Evolutionary conservation across 257 asterid genomes (phyloP).

Genomic region (Solanum chiquidenum): DNA sequence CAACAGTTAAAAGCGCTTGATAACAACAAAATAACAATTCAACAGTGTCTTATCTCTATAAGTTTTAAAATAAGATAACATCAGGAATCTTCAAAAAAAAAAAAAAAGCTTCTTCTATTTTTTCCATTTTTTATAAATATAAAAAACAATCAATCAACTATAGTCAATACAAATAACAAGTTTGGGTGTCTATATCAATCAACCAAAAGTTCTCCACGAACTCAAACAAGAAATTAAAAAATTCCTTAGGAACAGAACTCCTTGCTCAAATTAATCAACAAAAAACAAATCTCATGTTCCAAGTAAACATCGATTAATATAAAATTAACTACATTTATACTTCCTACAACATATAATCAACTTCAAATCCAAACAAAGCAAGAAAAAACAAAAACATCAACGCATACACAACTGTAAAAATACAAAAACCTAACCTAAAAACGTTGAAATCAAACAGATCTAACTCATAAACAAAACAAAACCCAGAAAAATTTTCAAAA

Average conservation of each 20-base stretch:
- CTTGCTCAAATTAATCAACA: neutral
- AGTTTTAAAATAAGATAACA: neutral
- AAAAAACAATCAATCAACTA: neutral
- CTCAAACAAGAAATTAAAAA: neutral
- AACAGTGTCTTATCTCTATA: neutral
- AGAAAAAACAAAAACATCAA: neutral
- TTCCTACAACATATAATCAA: neutral
- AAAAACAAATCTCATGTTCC: neutral
- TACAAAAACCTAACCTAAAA: neutral
- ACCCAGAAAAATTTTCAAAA: neutral
- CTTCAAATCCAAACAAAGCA: neutral
- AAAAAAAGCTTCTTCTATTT: neutral
- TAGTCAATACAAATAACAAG: neutral
- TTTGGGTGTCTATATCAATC: neutral
- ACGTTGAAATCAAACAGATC: neutral
- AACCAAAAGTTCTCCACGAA: neutral
- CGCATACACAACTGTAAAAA: neutral
- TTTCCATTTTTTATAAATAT: neutral
- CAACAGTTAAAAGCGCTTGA: neutral
- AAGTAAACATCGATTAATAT: neutral
- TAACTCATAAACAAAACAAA: neutral
- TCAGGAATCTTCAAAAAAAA: neutral
- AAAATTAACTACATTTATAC: neutral
- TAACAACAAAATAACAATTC: neutral
- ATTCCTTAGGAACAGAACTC: neutral